Base-by-base conservation (phyloP, 73 alveolate genomes). In the Symbiodinium natans region DNA sequence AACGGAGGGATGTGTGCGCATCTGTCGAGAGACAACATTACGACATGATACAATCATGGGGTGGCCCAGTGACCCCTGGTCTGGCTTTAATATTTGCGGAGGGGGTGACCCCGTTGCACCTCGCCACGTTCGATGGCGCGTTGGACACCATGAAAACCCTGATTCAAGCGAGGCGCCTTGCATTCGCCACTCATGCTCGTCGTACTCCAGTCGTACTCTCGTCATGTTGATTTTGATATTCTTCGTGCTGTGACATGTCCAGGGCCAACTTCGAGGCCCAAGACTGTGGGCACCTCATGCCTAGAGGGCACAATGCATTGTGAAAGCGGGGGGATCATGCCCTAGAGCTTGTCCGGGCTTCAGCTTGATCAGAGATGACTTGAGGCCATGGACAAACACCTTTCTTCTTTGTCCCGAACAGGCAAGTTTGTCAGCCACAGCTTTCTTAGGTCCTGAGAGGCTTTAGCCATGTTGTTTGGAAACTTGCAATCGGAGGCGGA, bases 91-190 rank as follows among this genome's bases (percentile, higher is more conserved):
- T n/a, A n/a, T 52, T 29, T 52, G 6, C n/a, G 71, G 8, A 88
- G 95, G 95, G 95, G 42, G 95, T 88, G 86, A 88, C 95, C 23
- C 95, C 95, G 8, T 27, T 88, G 74, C 95, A 88, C 71, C 86
- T 88, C 73, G 95, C 95, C 2, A 88, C 95, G 17, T 88, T 88
- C 73, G 95, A 88, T 41, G 95, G 95, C 27, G 56, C 95, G 48
- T 21, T 63, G 71, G 95, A 88, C 38, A 88, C 71, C 86, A 63
- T 88, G 95, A 88, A 88, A 73, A 31, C 42, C 86, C 85, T 88
- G 71, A 63, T 68, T 34, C 17, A 46, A 59, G 41, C 73, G 73
- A 88, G 95, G 95, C 95, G 36, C 36, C 82, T 29, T 25, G 31
- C n/a, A n/a, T n/a, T n/a, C n/a, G n/a, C n/a, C n/a, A n/a, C n/a